Conservation (phyloP, 805 yeast species). For the Candida incommunis region DNA sequence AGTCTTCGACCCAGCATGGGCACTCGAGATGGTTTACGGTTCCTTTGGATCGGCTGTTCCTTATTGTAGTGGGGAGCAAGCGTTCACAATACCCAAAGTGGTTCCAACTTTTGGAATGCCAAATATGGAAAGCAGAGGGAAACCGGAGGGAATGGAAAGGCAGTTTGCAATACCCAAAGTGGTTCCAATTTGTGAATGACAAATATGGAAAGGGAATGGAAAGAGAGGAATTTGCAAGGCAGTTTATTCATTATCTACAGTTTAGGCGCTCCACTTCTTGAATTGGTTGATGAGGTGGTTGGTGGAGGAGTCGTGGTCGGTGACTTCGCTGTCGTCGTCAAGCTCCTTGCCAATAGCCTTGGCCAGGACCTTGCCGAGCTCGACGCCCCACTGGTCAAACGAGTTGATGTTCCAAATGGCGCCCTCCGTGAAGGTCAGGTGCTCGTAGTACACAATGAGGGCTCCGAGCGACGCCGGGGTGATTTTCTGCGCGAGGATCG, state of each 20-base stretch:
- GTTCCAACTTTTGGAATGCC: no score
- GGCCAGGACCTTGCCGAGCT: conserved; percentile 93
- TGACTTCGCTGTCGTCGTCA: conserved; percentile 41
- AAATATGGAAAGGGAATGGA: no score
- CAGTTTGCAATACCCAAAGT: no score
- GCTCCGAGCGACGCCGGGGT: conserved; percentile 96
- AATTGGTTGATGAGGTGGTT: conserved; percentile 88
- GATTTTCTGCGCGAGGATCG: conserved; percentile 87
- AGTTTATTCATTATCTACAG: neutral
- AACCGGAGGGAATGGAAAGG: no score
- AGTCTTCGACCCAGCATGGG: no score
- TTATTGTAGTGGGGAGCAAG: no score
- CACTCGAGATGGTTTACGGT: no score
- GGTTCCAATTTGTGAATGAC: no score
- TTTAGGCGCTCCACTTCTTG: conserved; percentile 51
- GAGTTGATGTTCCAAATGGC: conserved; percentile 99
- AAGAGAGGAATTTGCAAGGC: no score
- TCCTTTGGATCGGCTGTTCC: no score
- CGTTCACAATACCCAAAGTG: no score
- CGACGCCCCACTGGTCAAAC: conserved; percentile 99
- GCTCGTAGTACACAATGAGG: conserved; percentile 95
- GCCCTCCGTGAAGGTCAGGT: conserved; percentile 94
- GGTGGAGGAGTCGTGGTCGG: conserved; percentile 80
- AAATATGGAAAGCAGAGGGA: no score
- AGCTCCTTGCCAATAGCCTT: conserved; percentile 89